Base-by-base conservation (phyloP, 345 rosid genomes). In the Hypericum androsaemum region DNA sequence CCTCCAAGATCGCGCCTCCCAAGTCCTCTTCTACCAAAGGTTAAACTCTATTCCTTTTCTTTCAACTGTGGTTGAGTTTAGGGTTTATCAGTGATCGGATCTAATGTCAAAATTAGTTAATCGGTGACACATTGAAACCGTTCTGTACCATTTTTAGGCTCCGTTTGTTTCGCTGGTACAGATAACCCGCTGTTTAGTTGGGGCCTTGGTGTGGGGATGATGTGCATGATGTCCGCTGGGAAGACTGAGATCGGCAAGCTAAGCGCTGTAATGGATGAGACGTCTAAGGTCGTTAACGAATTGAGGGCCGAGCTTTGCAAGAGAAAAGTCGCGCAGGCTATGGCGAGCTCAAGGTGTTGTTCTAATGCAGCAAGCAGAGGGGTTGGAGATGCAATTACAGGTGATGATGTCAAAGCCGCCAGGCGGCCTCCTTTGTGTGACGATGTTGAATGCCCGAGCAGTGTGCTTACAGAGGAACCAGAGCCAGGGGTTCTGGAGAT, bases 211-310 rank as follows among this genome's bases (percentile, higher is more conserved):
- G 63, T 80, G 7, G 90, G 88, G 41, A 77, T 89, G 61, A 74
- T 89, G 85, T 82, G 73, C 71, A 83, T 83, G 80, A 77, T 86
- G 90, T 82, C 88, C 50, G 54, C 85, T 40, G 83, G 81, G 65
- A 81, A 77, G 64, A 62, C 61, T 52, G 90, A 86, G 74, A 71
- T 89, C 50, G 65, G 63, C 59, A 84, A 70, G 71, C 71, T 84
- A 53, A 77, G 77, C 59, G 49, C 68, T 39, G 65, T 88, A 46
- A 62, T 88, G 58, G 85, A 86, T 52, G 87, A 82, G 76, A 86
- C 90, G 52, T 65, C 72, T 51, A 80, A 79, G 70, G 74, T 63
- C 49, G 79, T 89, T 52, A 73, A 73, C 60, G 96, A 86, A 62
- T 63, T 89, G 47, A 84, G 68, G 73, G 64, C 73, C 69, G 88